Base-by-base conservation (phyloP, 1,284 basidiomycete genomes). In the Entoloma clypeatum region DNA sequence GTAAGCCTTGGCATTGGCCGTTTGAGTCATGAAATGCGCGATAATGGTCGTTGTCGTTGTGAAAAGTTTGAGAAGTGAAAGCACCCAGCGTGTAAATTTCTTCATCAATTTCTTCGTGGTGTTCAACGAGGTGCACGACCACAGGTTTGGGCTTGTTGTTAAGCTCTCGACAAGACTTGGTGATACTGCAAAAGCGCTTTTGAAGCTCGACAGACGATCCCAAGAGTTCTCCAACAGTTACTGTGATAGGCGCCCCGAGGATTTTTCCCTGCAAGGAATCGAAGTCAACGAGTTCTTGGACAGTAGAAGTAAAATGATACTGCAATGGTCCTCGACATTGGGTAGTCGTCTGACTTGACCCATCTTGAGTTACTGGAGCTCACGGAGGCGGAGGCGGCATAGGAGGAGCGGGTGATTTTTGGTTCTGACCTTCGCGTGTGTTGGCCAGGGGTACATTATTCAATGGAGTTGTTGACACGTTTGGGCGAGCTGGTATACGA, bases 161-260 rank as follows among this genome's bases (percentile, higher is more conserved):
- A 6, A 32, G 41, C 24, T 46, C 45, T 2, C 38, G 18, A 6
- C 32, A 13, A 6, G 28, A 47, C 22, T 41, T 47, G 5, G 41
- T 45, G 0, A 43, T 13, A 0, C 41, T 28, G 0, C 21, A 21
- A 11, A 52, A 23, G 0, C 31, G 2, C 26, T 47, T 49, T 17
- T 49, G 45, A 6, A 52, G 21, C 5, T 34, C 34, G 3, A 33
- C 27, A 2, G 37, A 52, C 2, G 45, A 22, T 1, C 43, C 50
- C n/a, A 52, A 16, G 3, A 47, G 7, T 10, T 39, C 17, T 3
- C 37, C n/a, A 6, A 39, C 7, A 0, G 7, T 18, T 28, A 39
- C 21, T 3, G 34, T 43, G 4, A 51, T 22, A 10, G 24, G 23
- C 1, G 43, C 40, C 7, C 34, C 14, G 2, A 48, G 21, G 2